Percentiles rank a stretch among this genome's conserved stretches.
Conservation (phyloP, 176 grass and related monocot genomes). For the Eleusine indica region DNA sequence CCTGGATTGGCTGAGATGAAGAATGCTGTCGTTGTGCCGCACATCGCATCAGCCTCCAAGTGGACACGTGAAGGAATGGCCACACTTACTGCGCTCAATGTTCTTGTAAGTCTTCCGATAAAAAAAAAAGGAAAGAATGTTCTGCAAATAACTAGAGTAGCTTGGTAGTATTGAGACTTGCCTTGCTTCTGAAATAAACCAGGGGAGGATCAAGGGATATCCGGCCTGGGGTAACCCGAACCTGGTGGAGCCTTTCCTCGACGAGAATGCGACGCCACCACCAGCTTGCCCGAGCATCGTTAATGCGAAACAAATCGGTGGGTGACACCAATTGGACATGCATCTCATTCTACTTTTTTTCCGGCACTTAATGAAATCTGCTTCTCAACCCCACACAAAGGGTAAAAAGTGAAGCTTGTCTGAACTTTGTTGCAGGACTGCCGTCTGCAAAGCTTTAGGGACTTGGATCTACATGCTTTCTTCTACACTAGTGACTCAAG, state of each 20-base stretch:
- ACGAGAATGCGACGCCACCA: constrained; percentile 59
- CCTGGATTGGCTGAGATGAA: constrained; percentile 86
- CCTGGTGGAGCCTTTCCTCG: constrained; percentile 67
- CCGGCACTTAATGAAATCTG: neutral
- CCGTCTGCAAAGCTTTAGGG: constrained; percentile 68
- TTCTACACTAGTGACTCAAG: no score
- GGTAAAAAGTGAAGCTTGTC: neutral
- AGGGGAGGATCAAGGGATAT: constrained; percentile 94
- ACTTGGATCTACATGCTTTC: neutral
- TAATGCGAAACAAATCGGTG: constrained; percentile 86
- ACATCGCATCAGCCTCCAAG: constrained; percentile 97
- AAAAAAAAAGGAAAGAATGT: no score
- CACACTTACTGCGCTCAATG: constrained; percentile 87
- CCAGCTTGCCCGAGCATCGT: constrained; percentile 85
- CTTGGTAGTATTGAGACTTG: neutral
- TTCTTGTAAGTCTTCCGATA: constrained; percentile 59
- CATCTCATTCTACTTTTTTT: constrained; percentile 22
- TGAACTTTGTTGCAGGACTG: constrained; percentile 50
- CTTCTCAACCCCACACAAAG: neutral
- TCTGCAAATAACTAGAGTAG: no score
- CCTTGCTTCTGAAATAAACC: neutral
- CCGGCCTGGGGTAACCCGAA: constrained; percentile 79
- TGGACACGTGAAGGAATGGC: constrained; percentile 2
- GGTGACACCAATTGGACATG: neutral
- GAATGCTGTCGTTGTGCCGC: constrained; percentile 85